phyloP scores from a whole-genome alignment of 805 yeast species.

The Wickerhamomyces rabaulensis region DNA sequence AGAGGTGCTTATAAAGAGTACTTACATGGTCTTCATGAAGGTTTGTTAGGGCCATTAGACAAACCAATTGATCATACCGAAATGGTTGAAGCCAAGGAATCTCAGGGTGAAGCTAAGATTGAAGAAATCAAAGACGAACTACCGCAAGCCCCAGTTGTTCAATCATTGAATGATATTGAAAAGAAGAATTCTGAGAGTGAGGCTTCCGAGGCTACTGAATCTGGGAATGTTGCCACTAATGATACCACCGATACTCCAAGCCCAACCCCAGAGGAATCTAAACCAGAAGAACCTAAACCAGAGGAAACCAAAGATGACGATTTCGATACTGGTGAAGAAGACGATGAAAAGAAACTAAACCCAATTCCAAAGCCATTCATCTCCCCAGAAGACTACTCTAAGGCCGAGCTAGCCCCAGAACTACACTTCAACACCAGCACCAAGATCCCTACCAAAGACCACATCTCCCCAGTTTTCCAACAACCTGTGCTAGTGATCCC shows the following conservation, averaged over 20 bases:
- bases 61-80: slow-evolving; percentile 32
- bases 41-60: slow-evolving; percentile 85
- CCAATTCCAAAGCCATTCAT: slow-evolving; percentile 66
- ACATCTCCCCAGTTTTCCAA: slow-evolving; percentile 56
- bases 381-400: slow-evolving; percentile 47
- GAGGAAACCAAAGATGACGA: slow-evolving; percentile 13
- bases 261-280: not conserved
- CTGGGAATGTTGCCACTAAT: slow-evolving; percentile 6
- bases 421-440: slow-evolving; percentile 24
- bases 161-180: slow-evolving; percentile 4
- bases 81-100: slow-evolving; percentile 5
- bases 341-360: slow-evolving; percentile 26
- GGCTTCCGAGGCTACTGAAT: slow-evolving; percentile 1
- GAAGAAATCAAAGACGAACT: slow-evolving; percentile 4
- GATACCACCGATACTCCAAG: not conserved
- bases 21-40: slow-evolving; percentile 87
- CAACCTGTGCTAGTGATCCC: slow-evolving; percentile 78
- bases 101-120: slow-evolving; percentile 1
- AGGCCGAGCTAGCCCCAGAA: slow-evolving; percentile 46
- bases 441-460: slow-evolving; percentile 22
- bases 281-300: slow-evolving; percentile 12
- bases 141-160: slow-evolving; percentile 5
- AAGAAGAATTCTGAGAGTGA: not conserved
- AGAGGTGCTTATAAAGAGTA: slow-evolving; percentile 96
- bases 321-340: slow-evolving; percentile 21